A percentile compares a stretch with the other conserved stretches of the same genome.
phyloP scores from a whole-genome alignment of 2,329 filamentous ascomycete genomes.

The Coniella lustricola region DNA sequence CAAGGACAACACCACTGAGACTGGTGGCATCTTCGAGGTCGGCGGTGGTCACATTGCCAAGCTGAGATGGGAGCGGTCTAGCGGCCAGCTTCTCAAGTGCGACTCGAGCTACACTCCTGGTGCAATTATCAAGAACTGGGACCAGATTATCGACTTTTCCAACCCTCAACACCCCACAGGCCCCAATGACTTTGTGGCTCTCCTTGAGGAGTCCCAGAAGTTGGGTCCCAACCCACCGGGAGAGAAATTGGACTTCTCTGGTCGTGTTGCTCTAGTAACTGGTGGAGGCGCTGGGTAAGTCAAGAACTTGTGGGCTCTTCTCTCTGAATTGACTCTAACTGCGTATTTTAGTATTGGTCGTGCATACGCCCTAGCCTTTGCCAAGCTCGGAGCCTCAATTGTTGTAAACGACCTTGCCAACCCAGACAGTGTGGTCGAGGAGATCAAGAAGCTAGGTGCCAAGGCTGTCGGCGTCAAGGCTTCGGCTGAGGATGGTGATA shows the following conservation, averaged over 20 bases:
- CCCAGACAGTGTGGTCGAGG: constrained; percentile 81
- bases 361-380: constrained; percentile 78
- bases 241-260: constrained; percentile 71
- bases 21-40: constrained; percentile 84
- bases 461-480: constrained; percentile 90
- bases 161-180: constrained; percentile 76
- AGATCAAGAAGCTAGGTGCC: constrained; percentile 85
- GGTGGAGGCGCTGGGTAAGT: constrained; percentile 73
- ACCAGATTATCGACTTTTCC: constrained; percentile 79
- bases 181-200: constrained; percentile 77
- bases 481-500: constrained; percentile 86
- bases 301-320: not conserved
- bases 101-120: constrained; percentile 83
- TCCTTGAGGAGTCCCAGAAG: constrained; percentile 79
- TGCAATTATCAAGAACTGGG: constrained; percentile 84
- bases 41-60: constrained; percentile 91
- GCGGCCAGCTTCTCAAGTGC: constrained; percentile 80
- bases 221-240: constrained; percentile 64
- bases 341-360: constrained; percentile 65
- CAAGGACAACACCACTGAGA: constrained; percentile 75
- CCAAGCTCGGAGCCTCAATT: constrained; percentile 71
- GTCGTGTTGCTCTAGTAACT: constrained; percentile 79
- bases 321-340: constrained; percentile 8
- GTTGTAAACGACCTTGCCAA: constrained; percentile 96
- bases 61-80: constrained; percentile 88